Base-by-base conservation (phyloP, 208 protist species). In the Acanthamoeba quina region DNA sequence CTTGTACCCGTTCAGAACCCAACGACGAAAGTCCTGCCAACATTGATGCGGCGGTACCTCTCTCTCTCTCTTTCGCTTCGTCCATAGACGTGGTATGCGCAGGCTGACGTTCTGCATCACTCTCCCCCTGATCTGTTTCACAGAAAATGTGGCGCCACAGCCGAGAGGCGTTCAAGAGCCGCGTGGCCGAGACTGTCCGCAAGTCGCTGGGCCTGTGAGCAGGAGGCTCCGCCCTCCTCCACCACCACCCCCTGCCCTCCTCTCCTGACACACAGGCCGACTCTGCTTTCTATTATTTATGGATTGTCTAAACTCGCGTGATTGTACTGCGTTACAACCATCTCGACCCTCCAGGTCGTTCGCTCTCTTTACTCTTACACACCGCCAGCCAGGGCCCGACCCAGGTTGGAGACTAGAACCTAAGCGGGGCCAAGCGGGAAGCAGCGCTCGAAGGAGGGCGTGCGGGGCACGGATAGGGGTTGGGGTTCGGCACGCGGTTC, bases 1-100 rank as follows among this genome's bases (percentile, higher is more conserved):
- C 37, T 76, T 76, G 10, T 76, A 4, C 68, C 29, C 64, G 31
- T 3, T 37, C 29, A 94, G 56, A 97, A 83, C 97, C 98, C 70
- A 98, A 98, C 91, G 97, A 98, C 76, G 96, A 98, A 56, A 98
- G 96, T 29, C 98, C 98, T 47, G 98, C 98, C 24, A 99, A 99
- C 82, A 74, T 98, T 9, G 98, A 99, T 88, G 98, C 98, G 47
- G 96, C 97, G 1, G 83, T 90, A 90, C n/a, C 34, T 2, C 34
- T 11, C 3, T 5, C 6, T 10, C 15, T 44, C 21, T 82, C 2
- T n/a, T n/a, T n/a, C n/a, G n/a, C n/a, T n/a, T n/a, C 31, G 15
- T 15, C 47, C 82, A 29, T 89, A 7, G 5, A 66, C 44, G 10
- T 54, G 13, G 6, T 26, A n/a, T 88, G 49, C 49, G 49, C 54